Conservation (phyloP, 495 filamentous ascomycete genomes). For the Barbatosphaeria neglecta region DNA sequence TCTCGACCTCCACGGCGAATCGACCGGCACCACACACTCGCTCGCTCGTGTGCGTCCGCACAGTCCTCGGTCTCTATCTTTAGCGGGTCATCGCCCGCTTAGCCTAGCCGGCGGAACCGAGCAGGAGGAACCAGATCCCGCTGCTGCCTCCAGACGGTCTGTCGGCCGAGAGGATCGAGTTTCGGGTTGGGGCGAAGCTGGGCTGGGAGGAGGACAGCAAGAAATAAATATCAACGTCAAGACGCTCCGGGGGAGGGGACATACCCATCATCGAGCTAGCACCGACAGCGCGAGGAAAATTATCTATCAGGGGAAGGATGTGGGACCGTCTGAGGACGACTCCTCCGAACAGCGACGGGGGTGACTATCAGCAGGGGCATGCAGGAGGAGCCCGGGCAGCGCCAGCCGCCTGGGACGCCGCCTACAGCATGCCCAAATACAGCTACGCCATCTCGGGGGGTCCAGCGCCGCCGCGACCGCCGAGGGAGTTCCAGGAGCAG, state of each 20-base stretch:
- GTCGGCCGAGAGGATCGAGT: too few species aligned
- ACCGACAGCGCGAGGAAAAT: not conserved
- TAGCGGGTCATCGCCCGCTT: not conserved
- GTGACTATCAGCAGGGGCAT: not conserved
- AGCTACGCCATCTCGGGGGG: constrained; percentile 20
- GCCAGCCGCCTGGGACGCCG: not conserved
- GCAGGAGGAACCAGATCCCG: not conserved
- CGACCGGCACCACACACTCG: not conserved
- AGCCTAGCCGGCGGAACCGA: not conserved
- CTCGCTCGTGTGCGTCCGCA: not conserved
- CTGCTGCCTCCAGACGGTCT: not conserved
- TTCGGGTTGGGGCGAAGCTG: not conserved
- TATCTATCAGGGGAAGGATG: not conserved
- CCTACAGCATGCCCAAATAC: constrained; percentile 10
- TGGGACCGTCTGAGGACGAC: not conserved
- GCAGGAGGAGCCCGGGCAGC: not conserved
- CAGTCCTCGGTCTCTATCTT: not conserved
- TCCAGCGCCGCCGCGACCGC: constrained; percentile 15
- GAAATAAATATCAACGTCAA: too few species aligned
- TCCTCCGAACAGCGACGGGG: not conserved
- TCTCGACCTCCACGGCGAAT: not conserved
- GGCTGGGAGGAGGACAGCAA: too few species aligned
- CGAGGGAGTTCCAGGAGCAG: constrained; percentile 15
- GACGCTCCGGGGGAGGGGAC: not conserved
- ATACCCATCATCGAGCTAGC: not conserved